A percentile compares a stretch with the other conserved stretches of the same genome.
These are phyloP conservation scores for Excoecaria agallocha DNA, from an alignment of 345 rosid species.

Conservation along the genomic window DNA sequence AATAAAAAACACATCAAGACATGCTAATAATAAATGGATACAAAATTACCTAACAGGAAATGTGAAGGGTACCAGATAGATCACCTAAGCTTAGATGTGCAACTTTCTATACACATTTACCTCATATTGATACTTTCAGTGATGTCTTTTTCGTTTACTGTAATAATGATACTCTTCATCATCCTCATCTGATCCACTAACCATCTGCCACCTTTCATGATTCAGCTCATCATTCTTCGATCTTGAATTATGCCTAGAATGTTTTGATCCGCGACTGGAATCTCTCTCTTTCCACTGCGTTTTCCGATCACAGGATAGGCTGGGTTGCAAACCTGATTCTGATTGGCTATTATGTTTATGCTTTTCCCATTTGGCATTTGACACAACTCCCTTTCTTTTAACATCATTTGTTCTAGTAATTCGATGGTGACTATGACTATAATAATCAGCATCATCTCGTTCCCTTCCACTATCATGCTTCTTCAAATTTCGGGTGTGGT, in stretches of 20 bases:
- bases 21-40: constrained; percentile 19
- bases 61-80: constrained; percentile 21
- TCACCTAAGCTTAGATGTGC: constrained; percentile 22
- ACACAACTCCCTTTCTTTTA: constrained; percentile 22
- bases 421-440: constrained; percentile 21
- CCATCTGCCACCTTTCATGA: constrained; percentile 48
- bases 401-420: constrained; percentile 14
- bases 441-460: constrained; percentile 25
- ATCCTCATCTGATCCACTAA: constrained; percentile 25
- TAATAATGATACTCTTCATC: constrained; percentile 18
- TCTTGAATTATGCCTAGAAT: constrained; percentile 19
- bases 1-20: constrained; percentile 9
- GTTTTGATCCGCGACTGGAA: constrained; percentile 22
- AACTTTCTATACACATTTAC: constrained; percentile 40
- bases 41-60: constrained; percentile 25
- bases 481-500: constrained; percentile 18
- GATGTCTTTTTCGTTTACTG: constrained; percentile 25
- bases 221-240: constrained; percentile 11
- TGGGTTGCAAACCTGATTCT: constrained; percentile 25
- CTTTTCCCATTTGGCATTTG: constrained; percentile 15
- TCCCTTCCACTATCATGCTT: constrained; percentile 16
- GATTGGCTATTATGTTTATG: constrained; percentile 26
- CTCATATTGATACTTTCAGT: constrained; percentile 30
- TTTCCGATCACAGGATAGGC: constrained; percentile 18
- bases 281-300: constrained; percentile 22